Evolutionary conservation across 1,139 yeast species (phyloP), one percentile per base, ranked within the genome.

Genomic region (Nakaseomyces uthaithaninus): DNA sequence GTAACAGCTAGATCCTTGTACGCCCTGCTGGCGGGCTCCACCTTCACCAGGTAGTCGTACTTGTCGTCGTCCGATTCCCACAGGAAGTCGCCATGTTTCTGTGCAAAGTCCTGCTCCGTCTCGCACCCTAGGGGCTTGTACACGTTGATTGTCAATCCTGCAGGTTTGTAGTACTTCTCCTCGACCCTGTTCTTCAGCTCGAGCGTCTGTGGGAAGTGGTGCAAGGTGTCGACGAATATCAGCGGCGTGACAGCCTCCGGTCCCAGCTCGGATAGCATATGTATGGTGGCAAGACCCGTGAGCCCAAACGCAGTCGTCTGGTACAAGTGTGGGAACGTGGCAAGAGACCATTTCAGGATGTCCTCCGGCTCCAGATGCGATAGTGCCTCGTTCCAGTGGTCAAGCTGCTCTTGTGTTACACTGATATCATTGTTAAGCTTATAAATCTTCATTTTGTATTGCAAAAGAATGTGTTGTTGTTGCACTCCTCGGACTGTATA

Each of bases 231-330:
- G 36, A 89, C 69, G 57, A 89, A 91, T 3, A 91, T 81, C 44
- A 89, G 68, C 44, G 87, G 94, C 9, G 85, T 71, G 27, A 49
- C 43, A 34, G 53, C 48, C 11, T 51, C 47, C 2, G 48, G 43
- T 20, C 59, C 58, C 40, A 80, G 52, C 55, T 77, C 77, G n/a
- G 83, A 71, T 31, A 89, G 65, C 73, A 89, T 82, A 59, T 89
- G 96, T 26, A 85, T 68, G 11, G 91, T 87, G 18, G 82, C 95
- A 44, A 89, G 65, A 0, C 98, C 98, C 1, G 95, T 84, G 33
- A 91, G 70, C 0, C 98, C 98, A 63, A 89, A 86, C 2, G 97
- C 97, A 0, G 97, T 86, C 2, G 95, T 87, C 62, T 91, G 98
- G 57, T 63, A 87, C 25, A 91, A 67, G 27, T 77, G 71, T 4